Evolutionary conservation across 495 filamentous ascomycete species (phyloP).

Genomic region (Aspergillus asperescens): DNA sequence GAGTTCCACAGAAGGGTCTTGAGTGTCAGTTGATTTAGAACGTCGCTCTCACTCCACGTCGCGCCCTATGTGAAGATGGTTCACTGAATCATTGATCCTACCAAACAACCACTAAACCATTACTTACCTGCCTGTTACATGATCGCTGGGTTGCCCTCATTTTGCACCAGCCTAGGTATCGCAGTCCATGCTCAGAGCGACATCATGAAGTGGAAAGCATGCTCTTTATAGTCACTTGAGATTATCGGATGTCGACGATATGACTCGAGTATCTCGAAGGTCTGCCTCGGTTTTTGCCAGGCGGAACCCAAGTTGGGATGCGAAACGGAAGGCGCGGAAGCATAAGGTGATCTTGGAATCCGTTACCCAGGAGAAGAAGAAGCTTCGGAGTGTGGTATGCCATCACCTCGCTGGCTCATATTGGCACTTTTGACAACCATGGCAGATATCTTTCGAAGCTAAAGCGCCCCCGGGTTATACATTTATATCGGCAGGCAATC

Average conservation of each 20-base stretch:
- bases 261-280: slow-evolving; percentile 38
- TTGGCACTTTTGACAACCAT: slow-evolving; percentile 21
- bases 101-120: not conserved
- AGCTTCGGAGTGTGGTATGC: slow-evolving; percentile 53
- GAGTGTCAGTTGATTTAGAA: too few relatives aligned
- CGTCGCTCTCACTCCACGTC: not conserved
- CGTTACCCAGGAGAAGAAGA: slow-evolving; percentile 56
- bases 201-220: slow-evolving; percentile 15
- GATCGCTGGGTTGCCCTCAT: not conserved
- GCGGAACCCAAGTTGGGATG: slow-evolving; percentile 30
- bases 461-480: slow-evolving; percentile 70
- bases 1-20: not conserved
- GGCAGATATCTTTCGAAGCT: slow-evolving; percentile 45
- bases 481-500: slow-evolving; percentile 79
- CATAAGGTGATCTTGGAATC: slow-evolving; percentile 56
- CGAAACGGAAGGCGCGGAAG: slow-evolving; percentile 38
- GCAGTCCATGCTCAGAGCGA: slow-evolving; percentile 5
- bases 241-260: slow-evolving; percentile 21
- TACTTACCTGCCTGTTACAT: not conserved
- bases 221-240: slow-evolving; percentile 16
- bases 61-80: slow-evolving; percentile 14
- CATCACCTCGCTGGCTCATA: slow-evolving; percentile 1
- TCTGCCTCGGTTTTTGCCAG: slow-evolving; percentile 29
- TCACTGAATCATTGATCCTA: slow-evolving; percentile 11
- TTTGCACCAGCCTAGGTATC: not conserved